Percentiles rank a stretch among this genome's conserved stretches.
phyloP scores from a whole-genome alignment of 2,329 filamentous ascomycete genomes.

The Lachnellula suecica region DNA sequence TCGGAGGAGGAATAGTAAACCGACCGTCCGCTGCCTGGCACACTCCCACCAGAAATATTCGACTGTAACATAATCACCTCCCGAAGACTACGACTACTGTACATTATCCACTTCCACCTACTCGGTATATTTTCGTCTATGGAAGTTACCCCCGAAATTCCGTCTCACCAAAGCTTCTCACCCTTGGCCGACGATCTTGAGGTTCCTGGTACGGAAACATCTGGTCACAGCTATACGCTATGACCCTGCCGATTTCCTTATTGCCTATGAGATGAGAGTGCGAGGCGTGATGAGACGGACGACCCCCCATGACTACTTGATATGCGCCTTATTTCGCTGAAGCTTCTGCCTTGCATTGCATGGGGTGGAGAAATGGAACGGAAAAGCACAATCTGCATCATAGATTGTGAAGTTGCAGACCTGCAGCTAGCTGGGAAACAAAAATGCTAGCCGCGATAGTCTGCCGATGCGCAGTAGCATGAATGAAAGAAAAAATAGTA shows the following conservation, averaged over 20 bases:
- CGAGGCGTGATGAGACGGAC: constrained; percentile 8
- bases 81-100: not conserved
- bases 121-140: not conserved
- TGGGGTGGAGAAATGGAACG: not conserved
- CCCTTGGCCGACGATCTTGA: not conserved
- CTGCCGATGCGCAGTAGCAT: not conserved
- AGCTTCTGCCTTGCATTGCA: not conserved
- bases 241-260: not conserved
- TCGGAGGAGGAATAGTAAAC: constrained; percentile 48
- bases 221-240: not conserved
- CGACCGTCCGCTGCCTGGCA: not conserved
- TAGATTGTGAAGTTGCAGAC: not conserved
- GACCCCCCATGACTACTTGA: not conserved
- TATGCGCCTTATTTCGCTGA: not conserved
- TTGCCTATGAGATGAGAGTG: constrained; percentile 4
- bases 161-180: not conserved
- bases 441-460: not conserved
- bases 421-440: not conserved
- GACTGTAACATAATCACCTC: constrained; percentile 6
- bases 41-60: not conserved
- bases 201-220: not conserved
- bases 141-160: not conserved
- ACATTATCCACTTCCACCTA: constrained; percentile 4
- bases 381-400: not conserved
- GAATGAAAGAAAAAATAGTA: not conserved